Percentiles rank a stretch among this genome's conserved stretches.
Evolutionary conservation across 768 basidiomycete species (phyloP).

Genomic region (Lactarius hatsudake): DNA sequence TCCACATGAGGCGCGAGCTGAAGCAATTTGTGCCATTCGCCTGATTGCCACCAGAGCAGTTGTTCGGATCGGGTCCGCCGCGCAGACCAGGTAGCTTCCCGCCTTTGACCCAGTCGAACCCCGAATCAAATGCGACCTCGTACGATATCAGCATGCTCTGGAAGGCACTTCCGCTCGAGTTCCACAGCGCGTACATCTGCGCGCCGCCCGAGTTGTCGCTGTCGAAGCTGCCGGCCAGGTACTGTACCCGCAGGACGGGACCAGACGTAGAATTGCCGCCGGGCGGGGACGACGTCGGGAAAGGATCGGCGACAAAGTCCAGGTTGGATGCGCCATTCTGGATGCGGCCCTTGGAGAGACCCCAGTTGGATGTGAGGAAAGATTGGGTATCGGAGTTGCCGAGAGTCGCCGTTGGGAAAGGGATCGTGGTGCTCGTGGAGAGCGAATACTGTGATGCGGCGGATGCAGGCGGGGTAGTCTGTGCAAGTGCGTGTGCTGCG

Average conservation of each 20-base stretch:
- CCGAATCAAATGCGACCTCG: constrained; percentile 65
- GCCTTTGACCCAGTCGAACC: constrained; percentile 71
- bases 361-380: constrained; percentile 57
- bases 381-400: constrained; percentile 47
- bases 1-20: constrained; percentile 76
- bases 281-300: constrained; percentile 47
- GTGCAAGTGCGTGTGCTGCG: constrained; percentile 3
- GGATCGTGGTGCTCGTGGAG: constrained; percentile 57
- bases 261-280: constrained; percentile 32
- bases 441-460: constrained; percentile 53
- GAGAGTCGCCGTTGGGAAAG: constrained; percentile 64
- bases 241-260: constrained; percentile 57
- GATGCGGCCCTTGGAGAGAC: constrained; percentile 56
- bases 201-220: constrained; percentile 54
- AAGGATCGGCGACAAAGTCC: constrained; percentile 66
- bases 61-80: constrained; percentile 59
- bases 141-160: constrained; percentile 70
- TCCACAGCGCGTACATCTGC: constrained; percentile 70
- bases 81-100: constrained; percentile 77
- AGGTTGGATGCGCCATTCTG: constrained; percentile 56
- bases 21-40: constrained; percentile 69
- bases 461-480: constrained; percentile 11
- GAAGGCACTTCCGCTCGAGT: constrained; percentile 55
- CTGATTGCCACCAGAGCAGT: constrained; percentile 67
- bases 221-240: constrained; percentile 58